Evolutionary conservation across 805 yeast species (phyloP), one percentile per base, ranked within the genome.

Genomic region (Kodamaea fukazawae): DNA sequence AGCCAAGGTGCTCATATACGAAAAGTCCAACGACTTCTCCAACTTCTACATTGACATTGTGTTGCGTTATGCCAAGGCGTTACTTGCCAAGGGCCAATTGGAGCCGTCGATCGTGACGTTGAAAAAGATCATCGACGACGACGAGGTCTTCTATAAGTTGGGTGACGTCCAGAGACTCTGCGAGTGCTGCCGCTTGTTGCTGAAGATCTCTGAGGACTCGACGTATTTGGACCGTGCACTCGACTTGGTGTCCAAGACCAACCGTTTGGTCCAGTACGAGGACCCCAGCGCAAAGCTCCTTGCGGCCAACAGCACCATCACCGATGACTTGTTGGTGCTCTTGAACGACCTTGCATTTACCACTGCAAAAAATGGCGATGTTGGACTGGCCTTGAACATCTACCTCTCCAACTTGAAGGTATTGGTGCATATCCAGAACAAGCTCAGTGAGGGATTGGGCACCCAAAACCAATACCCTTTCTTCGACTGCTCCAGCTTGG

Each of bases 41-140:
- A 67, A 69, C 50, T 69, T 69, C 52, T 69, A 69, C 45, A 58
- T 68, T 32, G 73, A 69, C 46, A 65, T 69, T 26, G 63, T 67
- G 23, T 51, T 67, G 33, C 50, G 75, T 22, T 69, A 69, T 49
- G 60, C 71, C 28, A 58, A 57, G 39, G 64, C 73, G 12, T 50
- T 69, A 26, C 53, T 69, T 26, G 71, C 74, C 16, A 67, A 68
- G 41, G 72, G 71, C 22, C 51, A 63, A 43, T 49, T 60, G 18
- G 53, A 59, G n/a, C 47, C 53, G 2, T 55, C 71, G 2, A 47
- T 65, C 14, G 38, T 43, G 20, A 53, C 63, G 26, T 51, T 69
- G 33, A 42, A 46, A 28, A 48, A 50, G 14, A 52, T 69, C 18
- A 60, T 69, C 7, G 54, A 61, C 37, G 53, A 67, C 39, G 70